Evolutionary conservation across 106 monocot species (phyloP).

Genomic region (Dendrobium chrysotoxum): DNA sequence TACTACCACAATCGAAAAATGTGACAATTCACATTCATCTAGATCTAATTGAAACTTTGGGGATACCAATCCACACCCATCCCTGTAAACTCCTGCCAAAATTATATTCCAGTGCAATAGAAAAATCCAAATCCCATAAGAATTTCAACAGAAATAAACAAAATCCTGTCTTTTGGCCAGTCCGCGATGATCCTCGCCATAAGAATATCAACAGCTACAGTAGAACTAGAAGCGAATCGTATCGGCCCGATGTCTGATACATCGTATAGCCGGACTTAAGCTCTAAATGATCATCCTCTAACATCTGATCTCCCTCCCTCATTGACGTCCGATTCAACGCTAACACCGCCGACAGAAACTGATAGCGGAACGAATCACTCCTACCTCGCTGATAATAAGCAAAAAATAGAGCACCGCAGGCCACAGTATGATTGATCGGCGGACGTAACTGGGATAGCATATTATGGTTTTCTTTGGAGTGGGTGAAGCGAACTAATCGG

Average conservation of each 20-base stretch:
- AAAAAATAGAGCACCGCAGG: background rate
- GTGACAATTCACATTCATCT: background rate
- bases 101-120: background rate
- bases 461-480: background rate
- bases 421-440: background rate
- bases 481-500: background rate
- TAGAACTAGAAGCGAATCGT: constrained; percentile 19
- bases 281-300: constrained; percentile 37
- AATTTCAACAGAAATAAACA: background rate
- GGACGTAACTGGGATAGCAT: background rate
- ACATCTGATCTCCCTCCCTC: constrained; percentile 7
- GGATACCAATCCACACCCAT: background rate
- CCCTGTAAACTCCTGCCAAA: background rate
- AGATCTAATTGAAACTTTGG: background rate
- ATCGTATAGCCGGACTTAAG: constrained; percentile 36
- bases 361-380: background rate
- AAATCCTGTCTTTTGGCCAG: constrained; percentile 28
- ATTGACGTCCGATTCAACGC: background rate
- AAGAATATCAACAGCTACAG: constrained; percentile 30
- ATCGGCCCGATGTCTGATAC: constrained; percentile 41
- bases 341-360: background rate
- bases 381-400: background rate
- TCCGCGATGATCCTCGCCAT: constrained; percentile 28
- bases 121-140: background rate
- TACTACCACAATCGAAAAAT: background rate